Percentiles rank a stretch among this genome's conserved stretches.
phyloP scores from a whole-genome alignment of 768 basidiomycete species.

The Trametes cingulata region DNA sequence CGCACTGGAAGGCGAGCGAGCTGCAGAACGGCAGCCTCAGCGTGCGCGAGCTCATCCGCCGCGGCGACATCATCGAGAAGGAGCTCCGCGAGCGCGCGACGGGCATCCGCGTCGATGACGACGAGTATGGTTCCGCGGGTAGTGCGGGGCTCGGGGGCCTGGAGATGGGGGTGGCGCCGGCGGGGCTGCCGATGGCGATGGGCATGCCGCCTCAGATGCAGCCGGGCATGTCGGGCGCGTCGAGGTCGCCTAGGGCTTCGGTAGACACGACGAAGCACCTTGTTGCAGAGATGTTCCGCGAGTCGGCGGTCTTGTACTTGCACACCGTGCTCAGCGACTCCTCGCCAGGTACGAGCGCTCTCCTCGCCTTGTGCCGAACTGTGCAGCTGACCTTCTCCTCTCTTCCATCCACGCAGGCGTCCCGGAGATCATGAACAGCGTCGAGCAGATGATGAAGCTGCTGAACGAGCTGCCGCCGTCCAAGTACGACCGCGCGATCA shows the following conservation, averaged over 20 bases:
- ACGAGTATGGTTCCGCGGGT: conserved; percentile 11
- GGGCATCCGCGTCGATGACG: conserved; percentile 14
- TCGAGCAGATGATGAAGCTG: conserved; percentile 53
- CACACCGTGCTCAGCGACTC: conserved; percentile 70
- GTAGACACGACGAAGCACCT: conserved; percentile 25
- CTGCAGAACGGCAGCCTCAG: conserved; percentile 66
- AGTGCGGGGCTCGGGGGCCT: conserved; percentile 12
- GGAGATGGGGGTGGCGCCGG: conserved; percentile 17
- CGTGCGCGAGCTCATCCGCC: conserved; percentile 69
- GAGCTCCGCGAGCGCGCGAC: conserved; percentile 49
- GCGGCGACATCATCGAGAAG: conserved; percentile 73
- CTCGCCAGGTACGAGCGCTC: conserved; percentile 57
- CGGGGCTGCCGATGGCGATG: conserved; percentile 17
- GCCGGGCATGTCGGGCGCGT: conserved; percentile 30
- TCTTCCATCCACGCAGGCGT: conserved; percentile 48
- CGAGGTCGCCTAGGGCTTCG: conserved; percentile 27
- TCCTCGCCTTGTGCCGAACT: background rate
- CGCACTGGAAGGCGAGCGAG: conserved; percentile 73
- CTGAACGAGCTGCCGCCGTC: conserved; percentile 57
- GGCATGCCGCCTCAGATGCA: conserved; percentile 8
- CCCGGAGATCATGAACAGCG: conserved; percentile 63
- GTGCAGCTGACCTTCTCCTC: conserved; percentile 10
- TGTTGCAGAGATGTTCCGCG: conserved; percentile 60
- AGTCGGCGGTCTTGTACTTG: conserved; percentile 66
- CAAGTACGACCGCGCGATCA: conserved; percentile 62